Conservation (phyloP, 176 grass and related monocot species). For the Pontederia crassipes region DNA sequence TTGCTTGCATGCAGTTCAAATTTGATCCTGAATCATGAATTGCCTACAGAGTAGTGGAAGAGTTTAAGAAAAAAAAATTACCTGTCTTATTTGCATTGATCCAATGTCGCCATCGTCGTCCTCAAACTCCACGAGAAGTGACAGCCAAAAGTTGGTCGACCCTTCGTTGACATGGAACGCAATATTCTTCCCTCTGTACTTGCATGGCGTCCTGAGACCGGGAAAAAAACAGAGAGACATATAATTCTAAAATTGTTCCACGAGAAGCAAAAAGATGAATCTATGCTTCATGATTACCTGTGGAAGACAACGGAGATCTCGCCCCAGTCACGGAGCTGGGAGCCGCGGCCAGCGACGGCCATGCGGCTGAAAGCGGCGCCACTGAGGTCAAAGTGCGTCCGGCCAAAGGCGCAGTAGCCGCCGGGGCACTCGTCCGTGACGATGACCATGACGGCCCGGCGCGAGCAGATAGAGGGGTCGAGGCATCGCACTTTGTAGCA, state of each 20-base stretch:
- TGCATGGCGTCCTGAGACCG: constrained; percentile 64
- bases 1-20: no score
- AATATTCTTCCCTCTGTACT: constrained; percentile 70
- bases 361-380: constrained; percentile 68
- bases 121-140: constrained; percentile 88
- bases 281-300: constrained; percentile 30
- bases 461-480: constrained; percentile 71
- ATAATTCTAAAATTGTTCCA: no score
- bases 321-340: constrained; percentile 67
- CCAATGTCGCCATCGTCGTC: constrained; percentile 85
- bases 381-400: constrained; percentile 81
- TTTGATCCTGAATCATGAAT: no score
- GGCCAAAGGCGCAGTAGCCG: constrained; percentile 42
- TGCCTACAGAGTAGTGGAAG: not conserved
- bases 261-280: not conserved
- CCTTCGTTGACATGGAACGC: constrained; percentile 92
- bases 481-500: constrained; percentile 97
- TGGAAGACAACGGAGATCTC: constrained; percentile 51
- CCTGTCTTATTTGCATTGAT: constrained; percentile 94
- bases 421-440: constrained; percentile 91
- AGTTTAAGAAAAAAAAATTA: constrained; percentile 6
- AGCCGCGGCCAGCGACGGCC: constrained; percentile 51
- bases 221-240: no score
- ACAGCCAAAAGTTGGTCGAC: constrained; percentile 84
- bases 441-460: constrained; percentile 80